Evolutionary conservation across 2,329 filamentous ascomycete genomes (phyloP).

Genomic region (Botryotinia narcissicola): DNA sequence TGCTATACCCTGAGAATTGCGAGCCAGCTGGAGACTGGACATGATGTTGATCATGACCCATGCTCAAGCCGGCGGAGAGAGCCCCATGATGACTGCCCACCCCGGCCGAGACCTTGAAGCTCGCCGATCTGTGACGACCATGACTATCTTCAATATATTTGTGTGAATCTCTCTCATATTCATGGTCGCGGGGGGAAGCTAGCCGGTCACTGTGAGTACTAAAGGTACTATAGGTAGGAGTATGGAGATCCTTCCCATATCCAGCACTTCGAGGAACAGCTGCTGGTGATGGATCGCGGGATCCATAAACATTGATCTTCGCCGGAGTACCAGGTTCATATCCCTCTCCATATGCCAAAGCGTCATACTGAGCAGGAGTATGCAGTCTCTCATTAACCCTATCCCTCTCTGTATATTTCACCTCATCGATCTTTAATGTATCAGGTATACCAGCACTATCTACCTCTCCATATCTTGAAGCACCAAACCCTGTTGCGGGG

Average conservation of each 20-base stretch:
- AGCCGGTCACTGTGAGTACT: slow-evolving; percentile 1
- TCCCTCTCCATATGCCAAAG: slow-evolving; percentile 16
- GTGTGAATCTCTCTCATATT: slow-evolving; percentile 23
- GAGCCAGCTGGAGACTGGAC: slow-evolving; percentile 18
- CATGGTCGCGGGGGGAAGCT: slow-evolving; percentile 14
- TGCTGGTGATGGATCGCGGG: slow-evolving; percentile 3
- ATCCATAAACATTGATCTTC: slow-evolving; percentile 19
- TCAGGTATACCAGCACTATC: slow-evolving; percentile 23
- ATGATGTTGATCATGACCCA: slow-evolving; percentile 27
- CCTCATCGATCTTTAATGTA: slow-evolving; percentile 15
- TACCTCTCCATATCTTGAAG: not conserved
- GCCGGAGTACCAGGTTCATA: slow-evolving; percentile 12
- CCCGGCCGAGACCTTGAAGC: slow-evolving; percentile 33
- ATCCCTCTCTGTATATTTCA: slow-evolving; percentile 9
- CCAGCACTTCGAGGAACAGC: slow-evolving; percentile 3
- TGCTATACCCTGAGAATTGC: slow-evolving; percentile 6
- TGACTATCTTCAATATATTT: slow-evolving; percentile 27
- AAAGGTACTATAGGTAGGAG: not conserved
- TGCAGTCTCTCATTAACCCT: slow-evolving; percentile 8
- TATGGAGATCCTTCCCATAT: slow-evolving; percentile 4
- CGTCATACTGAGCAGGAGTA: slow-evolving; percentile 4
- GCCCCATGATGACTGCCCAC: slow-evolving; percentile 22
- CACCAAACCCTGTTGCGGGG: not conserved
- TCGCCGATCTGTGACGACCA: slow-evolving; percentile 29
- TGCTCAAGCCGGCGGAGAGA: slow-evolving; percentile 30